Evolutionary conservation across 352 stramenopile species (phyloP), one percentile per base, ranked within the genome.

Genomic region (Blastocystis sp.): DNA sequence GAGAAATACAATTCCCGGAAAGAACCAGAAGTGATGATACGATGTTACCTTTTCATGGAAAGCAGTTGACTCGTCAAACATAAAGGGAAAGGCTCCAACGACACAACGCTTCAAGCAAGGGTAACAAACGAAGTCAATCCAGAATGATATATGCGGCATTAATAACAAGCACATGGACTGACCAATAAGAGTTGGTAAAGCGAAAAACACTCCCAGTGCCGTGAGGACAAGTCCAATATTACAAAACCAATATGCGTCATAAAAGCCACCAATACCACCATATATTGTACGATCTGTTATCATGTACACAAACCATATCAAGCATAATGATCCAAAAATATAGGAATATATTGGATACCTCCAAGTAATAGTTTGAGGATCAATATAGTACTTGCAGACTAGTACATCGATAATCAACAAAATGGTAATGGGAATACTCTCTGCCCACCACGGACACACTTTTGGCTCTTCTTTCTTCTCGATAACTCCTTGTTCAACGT

Each of bases 211-310:
- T 22, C 40, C 78, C 4, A 62, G 37, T 24, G n/a, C 57, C 4
- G 64, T 78, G 17, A 89, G 30, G 11, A 89, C 17, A 30, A 89
- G 27, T 15, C 53, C 33, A 22, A 89, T 54, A 62, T 62, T 89
- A 56, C 78, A 89, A 27, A 62, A 89, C 78, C 78, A 89, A 44
- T 78, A 89, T 35, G 69, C 69, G 27, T 89, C 78, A 56, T 89
- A 89, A 53, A 78, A 79, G 3, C 78, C 53, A 27, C 22, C 78
- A 69, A 48, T 76, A 30, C 75, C 75, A 84, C 30, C 33, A 33
- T 6, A 73, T 30, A 60, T 60, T 24, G 19, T 30, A 17, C 78
- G 56, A 17, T 79, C 24, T 76, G 33, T 35, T 22, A 57, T 27
- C 15, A 89, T 19, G 53, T 54, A 89, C 17, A 53, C 24, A 30